phyloP scores from a whole-genome alignment of 2,329 filamentous ascomycete species.

The Fusarium sp. region DNA sequence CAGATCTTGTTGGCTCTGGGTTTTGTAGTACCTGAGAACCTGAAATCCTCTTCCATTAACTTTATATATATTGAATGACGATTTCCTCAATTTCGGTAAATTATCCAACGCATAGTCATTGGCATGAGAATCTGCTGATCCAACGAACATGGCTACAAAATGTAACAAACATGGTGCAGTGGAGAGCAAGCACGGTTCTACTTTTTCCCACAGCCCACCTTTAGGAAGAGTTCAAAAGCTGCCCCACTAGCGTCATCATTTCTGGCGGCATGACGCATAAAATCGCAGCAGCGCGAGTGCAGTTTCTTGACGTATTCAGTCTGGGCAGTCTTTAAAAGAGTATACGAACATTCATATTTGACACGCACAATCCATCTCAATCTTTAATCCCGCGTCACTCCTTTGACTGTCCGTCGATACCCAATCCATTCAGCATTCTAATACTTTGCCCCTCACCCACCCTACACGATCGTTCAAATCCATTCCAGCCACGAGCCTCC shows the following conservation, averaged over 20 bases:
- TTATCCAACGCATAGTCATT: background rate
- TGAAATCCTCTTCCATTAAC: background rate
- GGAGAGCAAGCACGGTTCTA: background rate
- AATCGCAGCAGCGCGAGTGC: background rate
- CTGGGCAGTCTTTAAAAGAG: background rate
- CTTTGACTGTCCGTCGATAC: background rate
- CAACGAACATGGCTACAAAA: background rate
- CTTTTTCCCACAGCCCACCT: conserved; percentile 8
- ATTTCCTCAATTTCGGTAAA: background rate
- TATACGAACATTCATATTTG: background rate
- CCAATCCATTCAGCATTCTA: background rate
- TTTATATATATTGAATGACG: background rate
- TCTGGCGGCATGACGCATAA: conserved; percentile 41
- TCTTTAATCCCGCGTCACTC: background rate
- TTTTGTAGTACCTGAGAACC: background rate
- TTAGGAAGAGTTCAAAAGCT: conserved; percentile 5
- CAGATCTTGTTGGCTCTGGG: background rate
- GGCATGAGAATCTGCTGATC: background rate
- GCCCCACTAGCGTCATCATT: conserved; percentile 44
- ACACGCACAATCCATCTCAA: background rate
- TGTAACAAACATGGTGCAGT: background rate
- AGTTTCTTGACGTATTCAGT: background rate
- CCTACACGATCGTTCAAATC: conserved; percentile 11
- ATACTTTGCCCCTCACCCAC: conserved; percentile 25
- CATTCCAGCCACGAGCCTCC: background rate